Evolutionary conservation across 345 rosid species (phyloP).

Genomic region (Acer saccharum): DNA sequence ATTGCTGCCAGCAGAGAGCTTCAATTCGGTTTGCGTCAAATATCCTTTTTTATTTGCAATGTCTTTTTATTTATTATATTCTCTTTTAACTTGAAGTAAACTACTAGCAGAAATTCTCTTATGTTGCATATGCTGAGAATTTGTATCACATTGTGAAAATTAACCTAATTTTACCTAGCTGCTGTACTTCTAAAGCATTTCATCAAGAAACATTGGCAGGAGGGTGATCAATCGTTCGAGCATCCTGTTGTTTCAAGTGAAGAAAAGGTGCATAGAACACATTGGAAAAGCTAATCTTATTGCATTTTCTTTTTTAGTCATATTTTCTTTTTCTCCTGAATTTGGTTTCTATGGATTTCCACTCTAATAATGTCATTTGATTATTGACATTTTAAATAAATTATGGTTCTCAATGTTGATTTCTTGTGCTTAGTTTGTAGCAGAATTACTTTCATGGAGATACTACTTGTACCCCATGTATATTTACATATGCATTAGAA

Average conservation of each 20-base stretch:
- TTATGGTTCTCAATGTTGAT: neutral
- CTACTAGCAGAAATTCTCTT: neutral
- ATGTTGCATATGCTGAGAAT: neutral
- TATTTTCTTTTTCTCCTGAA: neutral
- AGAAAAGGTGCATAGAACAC: slow-evolving; percentile 59
- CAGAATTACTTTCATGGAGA: neutral
- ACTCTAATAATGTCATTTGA: neutral
- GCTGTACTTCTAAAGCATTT: slow-evolving; percentile 91
- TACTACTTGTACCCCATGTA: neutral
- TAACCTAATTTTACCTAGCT: slow-evolving; percentile 77
- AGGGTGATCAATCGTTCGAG: slow-evolving; percentile 78
- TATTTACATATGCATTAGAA: neutral
- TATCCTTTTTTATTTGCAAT: slow-evolving; percentile 55
- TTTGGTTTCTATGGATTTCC: neutral
- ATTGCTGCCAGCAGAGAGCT: slow-evolving; percentile 79
- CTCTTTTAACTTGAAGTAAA: neutral
- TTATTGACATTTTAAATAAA: neutral
- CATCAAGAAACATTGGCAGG: slow-evolving; percentile 89
- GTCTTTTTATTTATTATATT: neutral
- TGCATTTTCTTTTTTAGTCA: neutral
- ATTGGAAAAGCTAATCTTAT: neutral
- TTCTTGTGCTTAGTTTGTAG: neutral
- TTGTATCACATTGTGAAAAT: slow-evolving; percentile 35
- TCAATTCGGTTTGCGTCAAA: slow-evolving; percentile 81
- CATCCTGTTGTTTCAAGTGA: slow-evolving; percentile 67